These are phyloP conservation scores for Podaxis rugospora DNA, from an alignment of 768 basidiomycete genomes.

Conservation along the genomic window DNA sequence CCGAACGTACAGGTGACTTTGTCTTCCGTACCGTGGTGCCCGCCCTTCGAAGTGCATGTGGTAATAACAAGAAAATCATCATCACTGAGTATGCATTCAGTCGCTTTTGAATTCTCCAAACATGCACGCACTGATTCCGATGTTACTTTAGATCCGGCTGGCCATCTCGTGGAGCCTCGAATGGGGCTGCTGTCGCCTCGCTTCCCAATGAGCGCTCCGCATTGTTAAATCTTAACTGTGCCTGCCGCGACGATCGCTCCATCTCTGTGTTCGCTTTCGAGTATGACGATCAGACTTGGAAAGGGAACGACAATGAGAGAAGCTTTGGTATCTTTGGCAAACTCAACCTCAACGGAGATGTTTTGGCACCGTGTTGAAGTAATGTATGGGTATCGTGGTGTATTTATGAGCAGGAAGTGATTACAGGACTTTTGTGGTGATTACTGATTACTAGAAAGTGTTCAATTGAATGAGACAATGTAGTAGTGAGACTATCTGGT, in stretches of 20 bases:
- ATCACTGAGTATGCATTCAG: conserved; percentile 29
- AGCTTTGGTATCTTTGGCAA: conserved; percentile 37
- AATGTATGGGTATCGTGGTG: not conserved
- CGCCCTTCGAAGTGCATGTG: conserved; percentile 29
- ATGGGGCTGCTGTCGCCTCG: conserved; percentile 27
- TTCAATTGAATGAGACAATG: too few species aligned
- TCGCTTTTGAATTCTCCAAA: not conserved
- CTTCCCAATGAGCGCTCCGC: conserved; percentile 28
- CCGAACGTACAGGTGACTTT: conserved; percentile 32
- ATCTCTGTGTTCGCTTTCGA: conserved; percentile 25
- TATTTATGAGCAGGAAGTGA: not conserved
- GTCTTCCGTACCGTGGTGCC: conserved; percentile 35
- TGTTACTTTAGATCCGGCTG: conserved; percentile 29
- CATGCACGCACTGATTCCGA: not conserved
- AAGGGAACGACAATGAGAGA: conserved; percentile 30
- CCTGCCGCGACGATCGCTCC: conserved; percentile 23
- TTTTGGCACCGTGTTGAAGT: conserved; percentile 19
- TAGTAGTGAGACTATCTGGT: too few species aligned
- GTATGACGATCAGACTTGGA: conserved; percentile 32
- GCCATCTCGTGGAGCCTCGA: conserved; percentile 31
- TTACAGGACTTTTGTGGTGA: not conserved
- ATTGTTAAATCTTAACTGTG: conserved; percentile 32
- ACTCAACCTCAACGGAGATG: conserved; percentile 22
- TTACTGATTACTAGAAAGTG: not conserved
- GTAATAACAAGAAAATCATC: conserved; percentile 27